These are phyloP conservation scores for Ettlia oleoabundans DNA, from an alignment of 139 green algal genomes.

Conservation along the genomic window DNA sequence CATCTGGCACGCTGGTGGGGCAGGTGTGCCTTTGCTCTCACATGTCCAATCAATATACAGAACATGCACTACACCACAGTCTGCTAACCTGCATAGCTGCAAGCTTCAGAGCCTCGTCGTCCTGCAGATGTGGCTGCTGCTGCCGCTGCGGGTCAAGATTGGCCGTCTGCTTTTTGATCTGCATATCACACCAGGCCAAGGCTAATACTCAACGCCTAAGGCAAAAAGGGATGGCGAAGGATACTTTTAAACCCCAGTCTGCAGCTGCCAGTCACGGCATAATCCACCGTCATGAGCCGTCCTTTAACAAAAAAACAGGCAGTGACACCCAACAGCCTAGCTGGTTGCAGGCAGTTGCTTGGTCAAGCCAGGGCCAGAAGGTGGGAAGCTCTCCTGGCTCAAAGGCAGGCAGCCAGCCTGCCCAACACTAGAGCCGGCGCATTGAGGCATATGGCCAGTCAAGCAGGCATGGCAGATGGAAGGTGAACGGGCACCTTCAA, in stretches of 20 bases:
- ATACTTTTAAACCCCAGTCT: too few species aligned
- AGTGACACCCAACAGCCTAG: too few species aligned
- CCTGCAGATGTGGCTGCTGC: not conserved
- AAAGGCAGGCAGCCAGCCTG: not conserved
- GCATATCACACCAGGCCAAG: not conserved
- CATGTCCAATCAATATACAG: too few species aligned
- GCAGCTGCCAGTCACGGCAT: too few species aligned
- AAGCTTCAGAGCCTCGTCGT: conserved; percentile 7
- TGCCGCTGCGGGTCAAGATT: not conserved
- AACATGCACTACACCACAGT: too few species aligned
- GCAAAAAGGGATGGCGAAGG: too few species aligned
- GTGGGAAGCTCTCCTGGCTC: not conserved
- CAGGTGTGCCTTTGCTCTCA: not conserved
- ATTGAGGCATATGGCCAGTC: too few species aligned
- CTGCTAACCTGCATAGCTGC: conserved; percentile 1
- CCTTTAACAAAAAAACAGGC: too few species aligned
- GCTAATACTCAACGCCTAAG: too few species aligned
- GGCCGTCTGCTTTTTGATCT: not conserved
- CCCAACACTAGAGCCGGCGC: too few species aligned
- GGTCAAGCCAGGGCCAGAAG: not conserved
- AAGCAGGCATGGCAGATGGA: not conserved
- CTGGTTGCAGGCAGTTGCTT: too few species aligned
- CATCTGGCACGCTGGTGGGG: not conserved
- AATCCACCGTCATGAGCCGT: too few species aligned
- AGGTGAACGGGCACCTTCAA: not conserved